Evolutionary conservation across 352 stramenopile species (phyloP), one percentile per base, ranked within the genome.

Genomic region (Phytophthora quininea): DNA sequence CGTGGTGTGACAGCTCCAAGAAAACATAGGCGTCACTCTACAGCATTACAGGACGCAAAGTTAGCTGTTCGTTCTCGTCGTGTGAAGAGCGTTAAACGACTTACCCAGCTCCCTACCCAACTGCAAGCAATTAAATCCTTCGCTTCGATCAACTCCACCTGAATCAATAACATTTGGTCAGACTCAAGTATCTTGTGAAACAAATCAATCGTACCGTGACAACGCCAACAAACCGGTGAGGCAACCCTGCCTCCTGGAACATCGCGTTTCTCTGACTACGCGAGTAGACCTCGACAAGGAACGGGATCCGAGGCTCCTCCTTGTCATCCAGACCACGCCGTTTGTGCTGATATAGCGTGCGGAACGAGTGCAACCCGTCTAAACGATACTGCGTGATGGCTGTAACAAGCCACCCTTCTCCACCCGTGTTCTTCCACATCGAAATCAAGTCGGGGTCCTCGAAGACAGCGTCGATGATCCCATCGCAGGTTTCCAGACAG

Each of bases 11-110:
- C n/a, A 92, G 66, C 43, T 85, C 69, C 19, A 95, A 71, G 52
- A 95, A 92, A 12, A 89, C 84, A 49, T 93, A 95, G 8, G 87
- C 77, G 54, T 95, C 63, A 60, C 81, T 92, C 85, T 90, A 56
- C 37, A 38, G 19, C 19, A 24, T 24, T 24, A 24, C 19, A 24
- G 19, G 19, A 24, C 19, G 19, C 19, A 24, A 24, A 24, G 19
- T 24, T 24, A 24, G 19, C 19, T 24, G 19, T 24, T 24, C 19
- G 19, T 24, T 24, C 19, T 24, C 19, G 19, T 24, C 19, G 19
- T 24, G 19, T 24, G 19, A 24, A 24, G 19, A 24, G 19, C 42
- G 19, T 24, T 9, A 56, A 49, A 32, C 30, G 4, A 47, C 58
- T 24, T 73, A 89, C 80, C 59, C 80, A 89, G 19, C 84, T 80